These are phyloP conservation scores for Ophiostoma populinum DNA, from an alignment of 2,329 filamentous ascomycete genomes.

Conservation along the genomic window DNA sequence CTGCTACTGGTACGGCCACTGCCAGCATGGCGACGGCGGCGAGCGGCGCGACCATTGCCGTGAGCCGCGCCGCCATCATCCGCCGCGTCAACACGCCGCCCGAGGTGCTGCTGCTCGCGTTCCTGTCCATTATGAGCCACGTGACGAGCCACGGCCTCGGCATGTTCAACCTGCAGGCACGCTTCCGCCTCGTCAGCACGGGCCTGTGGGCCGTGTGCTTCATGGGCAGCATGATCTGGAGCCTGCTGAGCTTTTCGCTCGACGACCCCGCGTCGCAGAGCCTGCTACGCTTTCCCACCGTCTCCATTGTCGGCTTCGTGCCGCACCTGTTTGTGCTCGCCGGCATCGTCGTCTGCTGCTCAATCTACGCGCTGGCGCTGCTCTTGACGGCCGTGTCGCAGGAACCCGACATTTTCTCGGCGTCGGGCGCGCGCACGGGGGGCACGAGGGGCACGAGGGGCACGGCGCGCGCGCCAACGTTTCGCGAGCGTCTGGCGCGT, in stretches of 20 bases:
- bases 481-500: conserved; percentile 43
- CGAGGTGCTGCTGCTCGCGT: conserved; percentile 69
- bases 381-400: conserved; percentile 47
- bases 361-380: conserved; percentile 65
- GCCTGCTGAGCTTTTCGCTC: conserved; percentile 43
- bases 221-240: conserved; percentile 71
- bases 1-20: conserved; percentile 8
- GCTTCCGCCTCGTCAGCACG: conserved; percentile 69
- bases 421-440: conserved; percentile 10
- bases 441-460: no score
- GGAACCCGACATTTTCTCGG: conserved; percentile 9
- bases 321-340: conserved; percentile 76
- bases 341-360: conserved; percentile 58
- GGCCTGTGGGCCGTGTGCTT: conserved; percentile 82
- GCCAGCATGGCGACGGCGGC: conserved; percentile 4
- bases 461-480: no score
- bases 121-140: conserved; percentile 82
- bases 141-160: conserved; percentile 71
- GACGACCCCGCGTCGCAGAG: conserved; percentile 45
- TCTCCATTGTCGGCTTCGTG: conserved; percentile 88
- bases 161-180: conserved; percentile 61
- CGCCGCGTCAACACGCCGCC: conserved; percentile 73
- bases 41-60: conserved; percentile 25
- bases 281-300: conserved; percentile 74
- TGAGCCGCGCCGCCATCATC: conserved; percentile 51